These are phyloP conservation scores for Corrigiola litoralis DNA, from an alignment of 179 eudicot species.

Conservation along the genomic window DNA sequence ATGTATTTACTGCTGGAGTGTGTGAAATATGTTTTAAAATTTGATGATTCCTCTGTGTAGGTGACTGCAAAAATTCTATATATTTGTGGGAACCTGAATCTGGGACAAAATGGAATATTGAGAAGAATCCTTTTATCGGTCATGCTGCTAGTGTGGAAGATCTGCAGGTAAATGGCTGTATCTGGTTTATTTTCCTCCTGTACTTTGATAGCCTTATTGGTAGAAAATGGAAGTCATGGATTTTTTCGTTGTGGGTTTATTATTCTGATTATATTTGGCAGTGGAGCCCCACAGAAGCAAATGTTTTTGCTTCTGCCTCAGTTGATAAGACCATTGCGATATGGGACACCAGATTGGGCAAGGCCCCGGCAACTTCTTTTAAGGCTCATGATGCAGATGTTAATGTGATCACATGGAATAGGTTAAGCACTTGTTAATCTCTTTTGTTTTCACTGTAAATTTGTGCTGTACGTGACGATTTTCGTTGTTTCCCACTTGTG, in stretches of 20 bases:
- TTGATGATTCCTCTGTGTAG: constrained; percentile 27
- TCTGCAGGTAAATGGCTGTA: constrained; percentile 54
- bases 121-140: constrained; percentile 68
- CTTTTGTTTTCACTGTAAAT: neutral
- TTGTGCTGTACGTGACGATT: neutral
- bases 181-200: neutral
- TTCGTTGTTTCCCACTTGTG: neutral
- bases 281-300: constrained; percentile 93
- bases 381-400: constrained; percentile 96
- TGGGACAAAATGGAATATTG: constrained; percentile 73
- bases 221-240: neutral
- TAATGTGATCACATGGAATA: constrained; percentile 96
- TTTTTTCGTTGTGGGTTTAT: neutral
- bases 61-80: constrained; percentile 77
- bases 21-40: neutral
- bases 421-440: constrained; percentile 32
- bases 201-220: neutral
- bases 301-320: constrained; percentile 90
- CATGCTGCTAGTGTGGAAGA: constrained; percentile 93
- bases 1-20: neutral
- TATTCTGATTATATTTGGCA: constrained; percentile 29
- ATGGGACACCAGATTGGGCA: constrained; percentile 80
- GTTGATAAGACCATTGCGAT: constrained; percentile 78
- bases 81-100: constrained; percentile 89
- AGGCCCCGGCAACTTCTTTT: constrained; percentile 56